Conservation (phyloP, 176 grass and related monocot species). For the Aegilops tauschii region DNA sequence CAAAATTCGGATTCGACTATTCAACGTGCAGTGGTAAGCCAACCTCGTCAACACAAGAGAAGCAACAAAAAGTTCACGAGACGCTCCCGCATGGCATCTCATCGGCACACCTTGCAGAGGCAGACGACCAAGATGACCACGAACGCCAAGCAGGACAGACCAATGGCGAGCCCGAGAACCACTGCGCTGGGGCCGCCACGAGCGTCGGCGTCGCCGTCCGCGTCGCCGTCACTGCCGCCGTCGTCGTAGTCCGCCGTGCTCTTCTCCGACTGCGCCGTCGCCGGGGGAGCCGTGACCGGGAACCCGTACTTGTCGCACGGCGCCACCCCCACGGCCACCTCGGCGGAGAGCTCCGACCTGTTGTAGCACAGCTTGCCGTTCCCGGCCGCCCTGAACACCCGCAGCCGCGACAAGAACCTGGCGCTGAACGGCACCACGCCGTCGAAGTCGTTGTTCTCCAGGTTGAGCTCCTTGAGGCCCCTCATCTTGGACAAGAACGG, state of each 20-base stretch:
- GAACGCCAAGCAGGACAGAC: conserved; percentile 84
- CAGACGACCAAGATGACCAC: conserved; percentile 81
- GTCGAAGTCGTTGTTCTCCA: conserved; percentile 91
- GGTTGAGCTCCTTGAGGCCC: conserved; percentile 57
- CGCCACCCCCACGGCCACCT: conserved; percentile 70
- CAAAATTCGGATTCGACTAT: background rate
- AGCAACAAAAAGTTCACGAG: background rate
- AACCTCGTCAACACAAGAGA: background rate
- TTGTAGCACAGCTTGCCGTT: conserved; percentile 96
- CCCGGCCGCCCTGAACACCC: conserved; percentile 66
- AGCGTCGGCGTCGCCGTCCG: conserved; percentile 17
- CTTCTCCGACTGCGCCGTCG: conserved; percentile 48
- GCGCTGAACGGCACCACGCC: conserved; percentile 76
- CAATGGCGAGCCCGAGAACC: conserved; percentile 93
- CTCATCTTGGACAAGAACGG: conserved; percentile 56
- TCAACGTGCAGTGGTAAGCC: too few species aligned
- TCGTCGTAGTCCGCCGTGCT: conserved; percentile 55
- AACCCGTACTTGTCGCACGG: conserved; percentile 88
- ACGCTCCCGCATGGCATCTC: conserved; percentile 27
- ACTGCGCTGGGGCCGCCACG: conserved; percentile 57
- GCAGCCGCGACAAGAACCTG: conserved; percentile 59
- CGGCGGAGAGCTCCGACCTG: conserved; percentile 55
- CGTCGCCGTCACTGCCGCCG: conserved; percentile 26
- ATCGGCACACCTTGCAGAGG: conserved; percentile 86
- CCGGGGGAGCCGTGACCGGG: conserved; percentile 63